phyloP scores from a whole-genome alignment of 768 basidiomycete species.

The Guyanaporus albipodus region DNA sequence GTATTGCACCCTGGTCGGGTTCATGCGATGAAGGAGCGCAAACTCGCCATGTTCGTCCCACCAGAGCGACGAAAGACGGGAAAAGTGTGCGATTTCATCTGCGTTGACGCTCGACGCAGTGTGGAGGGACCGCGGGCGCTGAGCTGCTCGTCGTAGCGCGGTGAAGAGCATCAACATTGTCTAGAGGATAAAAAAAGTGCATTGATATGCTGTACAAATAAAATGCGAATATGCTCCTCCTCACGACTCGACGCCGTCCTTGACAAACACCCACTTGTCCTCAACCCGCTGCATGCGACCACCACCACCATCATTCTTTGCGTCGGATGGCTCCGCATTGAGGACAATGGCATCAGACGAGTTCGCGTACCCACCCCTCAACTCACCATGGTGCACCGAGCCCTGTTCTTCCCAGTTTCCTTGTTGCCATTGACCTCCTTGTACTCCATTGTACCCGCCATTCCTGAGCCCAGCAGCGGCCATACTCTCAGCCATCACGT shows the following conservation, averaged over 20 bases:
- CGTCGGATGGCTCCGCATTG: conserved; percentile 45
- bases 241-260: conserved; percentile 29
- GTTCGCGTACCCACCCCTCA: conserved; percentile 27
- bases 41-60: conserved; percentile 96
- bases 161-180: conserved; percentile 24
- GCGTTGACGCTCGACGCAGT: conserved; percentile 50
- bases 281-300: conserved; percentile 67
- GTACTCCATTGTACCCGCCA: conserved; percentile 15
- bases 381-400: conserved; percentile 33
- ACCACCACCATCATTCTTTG: conserved; percentile 26
- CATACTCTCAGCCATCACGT: conserved; percentile 46
- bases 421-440: conserved; percentile 25
- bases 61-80: conserved; percentile 85
- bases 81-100: conserved; percentile 86
- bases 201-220: conserved; percentile 20
- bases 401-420: conserved; percentile 30
- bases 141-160: conserved; percentile 17
- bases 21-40: conserved; percentile 87
- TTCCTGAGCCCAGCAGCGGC: conserved; percentile 12
- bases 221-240: conserved; percentile 15
- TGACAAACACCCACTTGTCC: conserved; percentile 71
- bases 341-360: conserved; percentile 47
- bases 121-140: conserved; percentile 16
- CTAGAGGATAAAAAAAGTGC: neutral
- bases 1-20: conserved; percentile 82